Evolutionary conservation across 2,329 filamentous ascomycete species (phyloP), one percentile per base, ranked within the genome.

Genomic region (Mycosphaerella arachidis): DNA sequence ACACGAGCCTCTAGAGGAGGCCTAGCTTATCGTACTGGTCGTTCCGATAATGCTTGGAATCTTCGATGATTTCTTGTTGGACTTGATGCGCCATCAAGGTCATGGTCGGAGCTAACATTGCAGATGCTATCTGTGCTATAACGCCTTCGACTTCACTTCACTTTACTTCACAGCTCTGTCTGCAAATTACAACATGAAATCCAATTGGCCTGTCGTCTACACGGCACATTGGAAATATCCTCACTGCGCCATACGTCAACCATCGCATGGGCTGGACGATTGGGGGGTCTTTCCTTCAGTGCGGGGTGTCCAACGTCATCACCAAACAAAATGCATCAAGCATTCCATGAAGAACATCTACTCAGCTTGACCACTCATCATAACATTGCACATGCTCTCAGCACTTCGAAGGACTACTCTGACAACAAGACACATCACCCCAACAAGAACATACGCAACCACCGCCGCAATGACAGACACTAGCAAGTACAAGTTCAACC

Each of bases 401-500:
- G 24, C 46, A 50, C 46, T 31, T 12, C 18, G 24, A 27, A 27
- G 24, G n/a, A 12, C 46, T 6, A 13, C 29, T 16, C 27, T 35
- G 16, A n/a, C 30, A n/a, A 40, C 31, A 24, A 40, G 24, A 50
- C 46, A 30, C 16, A 24, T 35, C 18, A 53, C 50, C 33, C 33
- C 33, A 37, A 53, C 31, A 9, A 53, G 29, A 53, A 6, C 58
- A 57, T 64, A 62, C 62, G 58, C 56, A 27, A 65, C 62, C 53
- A 70, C 76, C 66, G 78, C 80, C 76, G 82, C 77, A 71, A 80
- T 81, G 76, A 85, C 85, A 50, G 81, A 87, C 71, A 78, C 84
- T 31, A 79, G 78, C 63, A 84, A 80, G 68, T 89, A 88, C 77
- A 87, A 86, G 76, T 79, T 86, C 59, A 86, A 87, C 73, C 84